Base-by-base conservation (phyloP, 805 yeast genomes). In the Lipomyces spencermartinsiae region DNA sequence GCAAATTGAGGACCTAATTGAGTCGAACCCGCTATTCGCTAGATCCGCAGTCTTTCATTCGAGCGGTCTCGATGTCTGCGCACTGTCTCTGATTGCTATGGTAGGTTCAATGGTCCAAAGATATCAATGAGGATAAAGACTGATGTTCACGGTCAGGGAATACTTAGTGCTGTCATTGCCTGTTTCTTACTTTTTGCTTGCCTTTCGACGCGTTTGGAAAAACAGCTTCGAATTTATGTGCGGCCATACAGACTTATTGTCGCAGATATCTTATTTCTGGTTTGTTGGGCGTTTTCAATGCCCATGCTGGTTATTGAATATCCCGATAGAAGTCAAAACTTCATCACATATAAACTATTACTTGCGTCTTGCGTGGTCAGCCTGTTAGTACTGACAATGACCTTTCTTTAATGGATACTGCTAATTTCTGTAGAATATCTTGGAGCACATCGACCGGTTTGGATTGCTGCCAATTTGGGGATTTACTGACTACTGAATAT, bases 281-380 rank as follows among this genome's bases (percentile, higher is more conserved):
- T 59, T 3, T 43, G 61, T 10, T 69, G 72, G 72, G 62, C 68
- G 9, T 31, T 63, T 22, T 35, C 64, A 5, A 53, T 68, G 14
- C 72, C 72, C 3, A 46, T 62, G n/a, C 39, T 69, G 31, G 58
- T 62, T 7, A 25, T 68, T 19, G 59, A 59, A 19, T 63, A 35
- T 46, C 72, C 72, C 4, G 58, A 46, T 46, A 58, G 53, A 16
- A 53, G 33, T 22, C 39, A 33, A 4, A 51, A 46, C 46, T 46
- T 39, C 9, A 9, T 25, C 2, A 34, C 34, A 37, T 64, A 62
- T 22, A 62, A 9, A 37, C 16, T 61, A 16, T 31, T 60, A 25
- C 55, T 61, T 25, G 56, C 35, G 14, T n/a, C 63, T 22, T 60
- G 58, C 5, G n/a, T 51, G 19, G 14, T 46, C 43, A 60, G 59